A percentile compares a stretch with the other conserved stretches of the same genome.
Evolutionary conservation across 2,329 filamentous ascomycete genomes (phyloP).

Genomic region (Harringtonia aguacate): DNA sequence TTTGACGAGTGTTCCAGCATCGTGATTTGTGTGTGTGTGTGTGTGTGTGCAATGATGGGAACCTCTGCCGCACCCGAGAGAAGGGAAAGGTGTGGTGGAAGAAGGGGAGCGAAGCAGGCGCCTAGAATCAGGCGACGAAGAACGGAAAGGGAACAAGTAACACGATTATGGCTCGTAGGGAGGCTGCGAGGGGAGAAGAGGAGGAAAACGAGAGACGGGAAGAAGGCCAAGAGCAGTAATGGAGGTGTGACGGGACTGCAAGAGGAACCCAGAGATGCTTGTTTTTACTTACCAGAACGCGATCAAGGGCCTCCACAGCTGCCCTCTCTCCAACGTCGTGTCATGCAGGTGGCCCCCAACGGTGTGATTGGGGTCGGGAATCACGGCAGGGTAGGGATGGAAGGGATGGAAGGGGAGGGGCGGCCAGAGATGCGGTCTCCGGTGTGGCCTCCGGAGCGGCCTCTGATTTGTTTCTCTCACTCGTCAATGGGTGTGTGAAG

Average conservation of each 20-base stretch:
- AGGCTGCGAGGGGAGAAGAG: not conserved
- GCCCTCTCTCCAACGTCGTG: constrained; percentile 1
- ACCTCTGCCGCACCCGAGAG: not conserved
- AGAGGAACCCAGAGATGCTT: not conserved
- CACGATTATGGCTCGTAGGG: not conserved
- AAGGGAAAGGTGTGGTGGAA: not conserved
- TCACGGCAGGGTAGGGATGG: not conserved
- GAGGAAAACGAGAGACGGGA: not conserved
- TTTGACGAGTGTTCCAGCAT: not conserved
- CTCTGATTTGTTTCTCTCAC: too few species aligned
- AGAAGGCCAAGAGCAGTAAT: not conserved
- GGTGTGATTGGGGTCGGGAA: constrained; percentile 5
- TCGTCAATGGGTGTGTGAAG: too few species aligned
- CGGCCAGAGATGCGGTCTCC: too few species aligned
- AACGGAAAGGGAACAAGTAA: too few species aligned
- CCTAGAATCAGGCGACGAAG: not conserved
- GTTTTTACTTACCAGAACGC: not conserved
- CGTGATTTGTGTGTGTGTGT: not conserved
- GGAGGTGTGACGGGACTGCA: not conserved
- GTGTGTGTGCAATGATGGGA: too few species aligned
- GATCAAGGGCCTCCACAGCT: not conserved
- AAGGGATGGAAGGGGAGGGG: too few species aligned
- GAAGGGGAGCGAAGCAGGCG: not conserved
- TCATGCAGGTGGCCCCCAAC: constrained; percentile 1
- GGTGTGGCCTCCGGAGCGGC: too few species aligned